phyloP scores from a whole-genome alignment of 768 basidiomycete genomes.

The Mycena chlorophos region DNA sequence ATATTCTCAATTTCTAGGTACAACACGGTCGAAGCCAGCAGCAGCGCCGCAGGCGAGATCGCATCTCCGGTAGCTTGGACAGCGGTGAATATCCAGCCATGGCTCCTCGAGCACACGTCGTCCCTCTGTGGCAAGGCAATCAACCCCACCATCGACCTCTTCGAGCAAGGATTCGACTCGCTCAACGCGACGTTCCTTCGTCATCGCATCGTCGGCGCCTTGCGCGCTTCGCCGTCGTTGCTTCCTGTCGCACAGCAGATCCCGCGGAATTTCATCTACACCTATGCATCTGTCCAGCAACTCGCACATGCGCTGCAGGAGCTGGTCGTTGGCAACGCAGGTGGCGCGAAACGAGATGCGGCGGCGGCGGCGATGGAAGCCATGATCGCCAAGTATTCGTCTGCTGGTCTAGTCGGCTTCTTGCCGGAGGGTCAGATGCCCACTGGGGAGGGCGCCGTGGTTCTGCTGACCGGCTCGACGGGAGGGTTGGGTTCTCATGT shows the following conservation, averaged over 20 bases:
- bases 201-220: conserved; percentile 36
- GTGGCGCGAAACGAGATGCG: not conserved
- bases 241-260: not conserved
- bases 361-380: conserved; percentile 1
- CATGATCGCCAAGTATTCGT: conserved; percentile 12
- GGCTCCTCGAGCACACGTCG: conserved; percentile 26
- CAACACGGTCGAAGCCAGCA: conserved; percentile 24
- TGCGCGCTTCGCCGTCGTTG: conserved; percentile 17
- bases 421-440: not conserved
- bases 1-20: conserved; percentile 19
- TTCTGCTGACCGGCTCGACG: conserved; percentile 45
- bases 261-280: conserved; percentile 17
- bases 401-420: not conserved
- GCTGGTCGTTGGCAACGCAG: not conserved
- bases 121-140: conserved; percentile 14
- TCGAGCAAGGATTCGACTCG: conserved; percentile 39
- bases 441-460: conserved; percentile 17
- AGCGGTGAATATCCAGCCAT: conserved; percentile 13
- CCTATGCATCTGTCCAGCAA: conserved; percentile 15
- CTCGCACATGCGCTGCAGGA: conserved; percentile 1
- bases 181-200: conserved; percentile 40
- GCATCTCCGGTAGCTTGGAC: conserved; percentile 23
- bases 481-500: conserved; percentile 42
- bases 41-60: conserved; percentile 14
- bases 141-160: conserved; percentile 25